phyloP scores from a whole-genome alignment of 805 yeast species.

The Metschnikowia corniflorae region DNA sequence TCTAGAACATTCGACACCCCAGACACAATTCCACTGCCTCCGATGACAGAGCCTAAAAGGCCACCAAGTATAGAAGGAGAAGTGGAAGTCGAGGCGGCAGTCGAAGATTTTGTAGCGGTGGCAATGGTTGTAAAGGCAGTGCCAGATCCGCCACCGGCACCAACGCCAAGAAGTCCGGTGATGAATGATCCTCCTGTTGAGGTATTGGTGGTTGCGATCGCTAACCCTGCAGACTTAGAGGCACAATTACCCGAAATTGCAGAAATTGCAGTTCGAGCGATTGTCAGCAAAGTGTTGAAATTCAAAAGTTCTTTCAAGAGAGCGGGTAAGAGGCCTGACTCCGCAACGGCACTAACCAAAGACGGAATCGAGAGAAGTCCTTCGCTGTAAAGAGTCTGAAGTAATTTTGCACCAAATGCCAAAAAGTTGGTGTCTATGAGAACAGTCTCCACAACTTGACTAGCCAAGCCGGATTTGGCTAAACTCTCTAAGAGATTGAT shows the following conservation, averaged over 20 bases:
- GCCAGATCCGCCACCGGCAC: not conserved
- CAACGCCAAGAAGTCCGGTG: not conserved
- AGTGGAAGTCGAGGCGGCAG: slow-evolving; percentile 1
- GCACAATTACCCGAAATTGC: slow-evolving; percentile 32
- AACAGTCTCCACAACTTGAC: slow-evolving; percentile 36
- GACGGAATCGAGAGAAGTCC: slow-evolving; percentile 28
- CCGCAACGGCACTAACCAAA: slow-evolving; percentile 29
- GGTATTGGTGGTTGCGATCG: not conserved
- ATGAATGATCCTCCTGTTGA: not conserved
- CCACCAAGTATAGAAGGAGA: slow-evolving; percentile 5
- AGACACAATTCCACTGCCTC: slow-evolving; percentile 3
- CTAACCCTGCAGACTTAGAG: slow-evolving; percentile 2
- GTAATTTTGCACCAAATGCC: slow-evolving; percentile 35
- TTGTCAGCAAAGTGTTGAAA: slow-evolving; percentile 30
- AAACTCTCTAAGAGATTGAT: slow-evolving; percentile 39
- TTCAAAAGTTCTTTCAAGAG: slow-evolving; percentile 34
- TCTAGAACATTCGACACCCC: slow-evolving; percentile 9
- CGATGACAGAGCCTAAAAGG: slow-evolving; percentile 1
- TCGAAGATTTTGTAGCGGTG: not conserved
- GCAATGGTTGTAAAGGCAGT: not conserved
- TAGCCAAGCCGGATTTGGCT: slow-evolving; percentile 40
- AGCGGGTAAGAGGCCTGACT: slow-evolving; percentile 31
- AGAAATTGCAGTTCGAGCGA: slow-evolving; percentile 35
- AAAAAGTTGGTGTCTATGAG: slow-evolving; percentile 36
- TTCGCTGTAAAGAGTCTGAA: slow-evolving; percentile 27